phyloP scores from a whole-genome alignment of 371 early-diverging fungal species.

The Lichtheimia ramosa region DNA sequence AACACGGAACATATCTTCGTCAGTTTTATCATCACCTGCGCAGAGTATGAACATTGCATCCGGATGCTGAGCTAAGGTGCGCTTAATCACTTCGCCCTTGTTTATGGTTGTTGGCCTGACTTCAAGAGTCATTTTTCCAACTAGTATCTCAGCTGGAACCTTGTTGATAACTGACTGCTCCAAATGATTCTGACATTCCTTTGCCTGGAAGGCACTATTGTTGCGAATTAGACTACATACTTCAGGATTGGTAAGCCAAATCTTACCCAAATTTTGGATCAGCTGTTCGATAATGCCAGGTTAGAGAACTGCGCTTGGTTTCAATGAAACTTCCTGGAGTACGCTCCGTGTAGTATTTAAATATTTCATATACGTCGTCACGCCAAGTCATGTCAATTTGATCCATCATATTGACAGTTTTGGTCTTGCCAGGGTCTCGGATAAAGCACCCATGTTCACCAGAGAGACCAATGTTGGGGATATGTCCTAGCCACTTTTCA shows the following conservation, averaged over 20 bases:
- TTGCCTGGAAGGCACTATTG: slow-evolving; percentile 73
- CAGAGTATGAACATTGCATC: slow-evolving; percentile 89
- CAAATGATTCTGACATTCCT: slow-evolving; percentile 89
- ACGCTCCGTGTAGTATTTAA: slow-evolving; percentile 89
- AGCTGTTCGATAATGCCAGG: slow-evolving; percentile 92
- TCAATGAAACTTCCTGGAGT: slow-evolving; percentile 87
- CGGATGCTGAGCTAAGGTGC: slow-evolving; percentile 57
- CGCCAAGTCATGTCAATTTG: slow-evolving; percentile 88
- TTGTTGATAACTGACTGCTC: slow-evolving; percentile 83
- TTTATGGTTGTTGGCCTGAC: slow-evolving; percentile 81
- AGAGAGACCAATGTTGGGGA: slow-evolving; percentile 75
- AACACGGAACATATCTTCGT: slow-evolving; percentile 92
- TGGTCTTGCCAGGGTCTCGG: slow-evolving; percentile 72
- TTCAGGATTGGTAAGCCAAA: background rate
- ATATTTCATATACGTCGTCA: slow-evolving; percentile 86
- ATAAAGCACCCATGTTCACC: slow-evolving; percentile 96
- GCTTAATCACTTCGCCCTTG: slow-evolving; percentile 94
- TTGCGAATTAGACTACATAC: background rate
- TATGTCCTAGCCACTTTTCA: slow-evolving; percentile 83
- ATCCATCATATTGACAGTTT: slow-evolving; percentile 83
- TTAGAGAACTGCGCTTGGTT: slow-evolving; percentile 78
- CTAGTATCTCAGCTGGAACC: slow-evolving; percentile 87
- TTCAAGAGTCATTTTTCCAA: slow-evolving; percentile 97
- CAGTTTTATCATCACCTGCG: slow-evolving; percentile 96
- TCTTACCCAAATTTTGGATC: slow-evolving; percentile 80